These are phyloP conservation scores for Phytopythium oedochilum DNA, from an alignment of 352 stramenopile genomes.

Conservation along the genomic window DNA sequence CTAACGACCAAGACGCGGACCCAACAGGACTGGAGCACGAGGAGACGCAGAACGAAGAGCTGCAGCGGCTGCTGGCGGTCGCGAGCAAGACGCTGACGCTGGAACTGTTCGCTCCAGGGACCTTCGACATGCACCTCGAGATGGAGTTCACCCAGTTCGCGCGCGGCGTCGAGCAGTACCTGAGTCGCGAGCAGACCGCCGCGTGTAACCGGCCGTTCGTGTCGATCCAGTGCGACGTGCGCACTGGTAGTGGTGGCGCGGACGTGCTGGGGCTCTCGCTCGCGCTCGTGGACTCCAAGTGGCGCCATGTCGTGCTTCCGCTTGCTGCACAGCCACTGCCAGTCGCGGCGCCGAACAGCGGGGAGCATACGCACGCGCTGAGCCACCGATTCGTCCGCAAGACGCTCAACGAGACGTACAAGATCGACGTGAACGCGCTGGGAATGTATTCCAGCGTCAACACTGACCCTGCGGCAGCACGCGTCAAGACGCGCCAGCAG, in stretches of 20 bases:
- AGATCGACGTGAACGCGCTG: neutral
- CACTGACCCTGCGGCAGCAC: neutral
- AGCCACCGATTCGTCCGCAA: neutral
- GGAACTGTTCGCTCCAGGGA: conserved; percentile 3
- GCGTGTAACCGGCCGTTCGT: conserved; percentile 19
- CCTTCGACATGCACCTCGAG: conserved; percentile 7
- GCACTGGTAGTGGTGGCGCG: conserved; percentile 3
- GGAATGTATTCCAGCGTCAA: neutral
- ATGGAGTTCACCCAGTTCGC: conserved; percentile 22
- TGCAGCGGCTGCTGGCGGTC: conserved; percentile 11
- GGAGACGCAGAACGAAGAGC: conserved; percentile 10
- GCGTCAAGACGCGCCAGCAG: neutral
- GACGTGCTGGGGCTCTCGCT: conserved; percentile 2
- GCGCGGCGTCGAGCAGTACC: conserved; percentile 12
- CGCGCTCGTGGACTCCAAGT: conserved; percentile 26
- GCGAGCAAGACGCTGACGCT: neutral
- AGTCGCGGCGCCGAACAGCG: neutral
- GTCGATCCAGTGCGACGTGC: conserved; percentile 14
- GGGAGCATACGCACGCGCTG: neutral
- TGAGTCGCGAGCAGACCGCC: conserved; percentile 13
- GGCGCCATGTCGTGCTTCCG: conserved; percentile 21
- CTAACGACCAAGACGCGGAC: neutral
- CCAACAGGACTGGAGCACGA: conserved; percentile 8
- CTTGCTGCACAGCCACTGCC: conserved; percentile 16
- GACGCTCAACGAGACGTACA: neutral